Evolutionary conservation across 1,284 basidiomycete species (phyloP), one percentile per base, ranked within the genome.

Genomic region (Psilocybe mexicana): DNA sequence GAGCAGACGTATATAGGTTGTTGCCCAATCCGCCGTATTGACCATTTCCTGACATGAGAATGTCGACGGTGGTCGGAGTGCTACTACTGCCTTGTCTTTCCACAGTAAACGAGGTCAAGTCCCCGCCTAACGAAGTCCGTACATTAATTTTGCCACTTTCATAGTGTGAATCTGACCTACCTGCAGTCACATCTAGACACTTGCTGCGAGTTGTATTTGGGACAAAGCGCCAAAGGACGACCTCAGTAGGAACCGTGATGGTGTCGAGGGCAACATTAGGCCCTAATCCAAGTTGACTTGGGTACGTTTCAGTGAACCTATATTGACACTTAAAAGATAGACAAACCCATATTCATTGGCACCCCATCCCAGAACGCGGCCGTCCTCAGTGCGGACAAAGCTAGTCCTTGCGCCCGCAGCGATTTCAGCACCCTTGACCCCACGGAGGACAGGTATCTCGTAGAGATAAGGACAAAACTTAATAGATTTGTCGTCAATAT

Each of bases 21-120:
- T 92, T 94, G 0, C 95, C 96, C 2, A 98, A 80, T 2, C 91
- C 89, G 10, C 96, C 95, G 73, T 84, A 93, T 70, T 91, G 86
- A 18, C 82, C 96, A 79, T 87, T 93, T 0, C 96, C 96, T 62
- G 87, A 90, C 50, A 92, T 85, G 35, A 95, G 79, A 3, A 96
- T 69, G 65, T 97, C 94, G 14, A 88, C 72, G 40, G 77, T 82
- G 28, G 70, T 71, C 35, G 75, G 70, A 7, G 74, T 69, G 44
- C 71, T 72, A 14, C 10, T 24, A 25, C 71, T 73, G 26, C 76
- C 71, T n/a, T 69, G 70, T 14, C 86, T 80, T 72, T 92, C 85
- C 36, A 93, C 87, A 26, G 86, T 84, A 70, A 94, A 95, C 64
- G 88, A 89, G 1, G 89, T 87, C 61, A 92, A 72, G 69, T 93